Evolutionary conservation across 2,329 filamentous ascomycete species (phyloP), one percentile per base, ranked within the genome.

Genomic region (Dactylellina sp.): DNA sequence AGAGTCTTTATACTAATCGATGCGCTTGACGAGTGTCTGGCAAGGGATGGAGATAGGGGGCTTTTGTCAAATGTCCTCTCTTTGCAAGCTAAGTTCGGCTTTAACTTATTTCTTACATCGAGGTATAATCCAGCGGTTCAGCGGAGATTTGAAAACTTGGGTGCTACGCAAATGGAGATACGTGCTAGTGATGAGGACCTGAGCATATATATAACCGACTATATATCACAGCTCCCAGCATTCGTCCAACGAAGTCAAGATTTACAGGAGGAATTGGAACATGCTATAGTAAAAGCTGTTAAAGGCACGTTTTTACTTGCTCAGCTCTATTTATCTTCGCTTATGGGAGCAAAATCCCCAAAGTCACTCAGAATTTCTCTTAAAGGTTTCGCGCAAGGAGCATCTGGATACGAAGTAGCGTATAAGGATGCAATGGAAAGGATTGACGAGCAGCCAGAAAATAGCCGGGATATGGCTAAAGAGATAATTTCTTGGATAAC

Each of bases 291-390:
- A n/a, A n/a, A n/a, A n/a, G n/a, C n/a, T n/a, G n/a, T n/a, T n/a
- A n/a, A n/a, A n/a, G n/a, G n/a, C n/a, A n/a, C n/a, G 81, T 83
- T 83, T 75, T 79, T 83, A 4, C 78, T 83, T 11, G 82, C 81
- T 7, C 76, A 81, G 25, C 79, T 84, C 5, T 76, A 83, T 76
- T 62, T 82, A 2, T 77, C 80, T 18, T 81, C 80, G 0, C 76
- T 84, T 0, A 62, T 64, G 4, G 78, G 76, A 12, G 81, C 81
- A 62, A 76, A 28, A 37, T 80, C 81, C 0, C 46, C 60, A 0
- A 83, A 81, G 46, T 78, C 76, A 0, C 75, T 86, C 3, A 71
- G 75, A 28, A 59, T 20, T 0, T 78, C 80, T 1, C 74, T 85
- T 0, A 11, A 64, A 25, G 77, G 75, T 0, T 74, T 85, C 0